Base-by-base conservation (phyloP, 2,329 filamentous ascomycete genomes). In the Domatiomyces globalis region DNA sequence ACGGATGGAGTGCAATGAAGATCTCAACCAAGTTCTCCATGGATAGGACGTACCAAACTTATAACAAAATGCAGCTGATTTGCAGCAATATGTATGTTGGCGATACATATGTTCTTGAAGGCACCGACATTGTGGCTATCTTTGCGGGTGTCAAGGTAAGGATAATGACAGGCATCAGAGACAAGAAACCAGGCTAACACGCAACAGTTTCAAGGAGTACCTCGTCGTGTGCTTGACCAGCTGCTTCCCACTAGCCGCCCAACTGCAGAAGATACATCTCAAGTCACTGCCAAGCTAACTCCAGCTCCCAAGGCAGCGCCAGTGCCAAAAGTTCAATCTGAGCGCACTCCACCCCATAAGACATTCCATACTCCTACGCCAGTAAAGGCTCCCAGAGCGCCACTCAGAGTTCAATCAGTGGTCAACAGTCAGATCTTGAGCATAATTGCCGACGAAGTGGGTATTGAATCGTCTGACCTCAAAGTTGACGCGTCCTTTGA, bases 71-170 rank as follows among this genome's bases (percentile, higher is more conserved):
- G 66, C 50, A 61, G 45, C 54, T 49, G 25, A 51, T 49, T 22
- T 48, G 43, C 25, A 52, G 25, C 54, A 60, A 43, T 54, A 12
- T 18, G 39, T 45, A 71, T 53, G 72, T 75, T 46, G 76, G 76
- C 58, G 75, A 79, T 64, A 75, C 78, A 20, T 79, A 77, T 64
- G 71, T 79, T 56, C 70, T 79, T 54, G 73, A 79, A 19, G 75
- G 73, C 6, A 70, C 74, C 43, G 71, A 77, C 55, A 74, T 79
- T 54, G 69, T 79, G 53, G 76, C 73, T 49, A 66, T 78, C 53
- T 65, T 60, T 47, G 65, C 63, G 33, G 62, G 62, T 19, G 74
- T 78, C 51, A 73, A 72, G 39, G 48, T 54, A 45, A 22, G 44
- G 9, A 18, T n/a, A 22, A 45, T 12, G 33, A 39, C 2, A 15